Evolutionary conservation across 768 basidiomycete species (phyloP).

Genomic region (Agaricus sinodeliciosus): DNA sequence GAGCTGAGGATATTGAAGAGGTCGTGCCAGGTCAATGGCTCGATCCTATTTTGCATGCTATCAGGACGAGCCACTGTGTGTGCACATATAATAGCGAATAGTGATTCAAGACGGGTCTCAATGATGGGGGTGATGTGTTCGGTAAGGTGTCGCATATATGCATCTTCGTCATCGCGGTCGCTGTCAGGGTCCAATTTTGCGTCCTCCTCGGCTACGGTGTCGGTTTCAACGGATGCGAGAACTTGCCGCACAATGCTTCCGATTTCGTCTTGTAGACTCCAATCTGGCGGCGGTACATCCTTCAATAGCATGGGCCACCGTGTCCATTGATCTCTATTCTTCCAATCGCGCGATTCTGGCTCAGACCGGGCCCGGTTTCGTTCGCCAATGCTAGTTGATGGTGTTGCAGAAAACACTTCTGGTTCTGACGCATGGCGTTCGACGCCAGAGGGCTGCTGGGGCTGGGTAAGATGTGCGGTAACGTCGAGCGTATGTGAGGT

Average conservation of each 20-base stretch:
- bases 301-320: conserved; percentile 64
- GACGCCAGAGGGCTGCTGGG: background rate
- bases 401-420: background rate
- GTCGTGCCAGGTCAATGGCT: conserved; percentile 9
- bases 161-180: conserved; percentile 17
- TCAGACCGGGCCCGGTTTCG: conserved; percentile 16
- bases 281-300: conserved; percentile 64
- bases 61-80: conserved; percentile 8
- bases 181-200: background rate
- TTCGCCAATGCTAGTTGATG: background rate
- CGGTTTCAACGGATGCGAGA: conserved; percentile 16
- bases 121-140: conserved; percentile 5
- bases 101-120: conserved; percentile 7
- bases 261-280: conserved; percentile 67
- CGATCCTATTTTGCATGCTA: conserved; percentile 11
- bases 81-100: conserved; percentile 6
- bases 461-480: background rate
- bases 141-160: conserved; percentile 3
- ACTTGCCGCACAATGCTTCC: conserved; percentile 34
- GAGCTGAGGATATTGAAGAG: conserved; percentile 7
- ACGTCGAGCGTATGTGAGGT: conserved; percentile 8
- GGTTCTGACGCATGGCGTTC: background rate
- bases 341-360: conserved; percentile 15
- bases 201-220: conserved; percentile 9
- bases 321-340: conserved; percentile 54